phyloP scores from a whole-genome alignment of 148 eudicot species.

The Rhododendron ovatum region DNA sequence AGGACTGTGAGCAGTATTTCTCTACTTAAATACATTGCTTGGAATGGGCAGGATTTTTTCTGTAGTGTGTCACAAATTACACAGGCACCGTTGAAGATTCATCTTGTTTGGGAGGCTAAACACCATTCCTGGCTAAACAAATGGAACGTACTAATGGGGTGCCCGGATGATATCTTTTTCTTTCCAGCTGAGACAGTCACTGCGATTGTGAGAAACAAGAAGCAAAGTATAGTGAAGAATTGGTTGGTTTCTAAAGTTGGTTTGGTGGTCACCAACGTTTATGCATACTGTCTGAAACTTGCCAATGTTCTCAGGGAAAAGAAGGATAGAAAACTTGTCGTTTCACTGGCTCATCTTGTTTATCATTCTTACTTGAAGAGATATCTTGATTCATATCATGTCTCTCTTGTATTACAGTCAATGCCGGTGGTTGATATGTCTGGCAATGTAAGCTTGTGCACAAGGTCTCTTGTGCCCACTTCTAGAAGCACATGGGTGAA shows the following conservation, averaged over 20 bases:
- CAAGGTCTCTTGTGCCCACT: conserved; percentile 20
- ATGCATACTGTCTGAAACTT: conserved; percentile 17
- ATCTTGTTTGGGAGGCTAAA: conserved; percentile 1
- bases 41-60: background rate
- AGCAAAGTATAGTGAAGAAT: background rate
- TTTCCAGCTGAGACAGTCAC: conserved; percentile 14
- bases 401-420: background rate
- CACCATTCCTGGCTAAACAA: conserved; percentile 37
- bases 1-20: background rate
- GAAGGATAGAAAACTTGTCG: conserved; percentile 3
- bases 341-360: conserved; percentile 32
- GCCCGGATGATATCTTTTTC: conserved; percentile 22
- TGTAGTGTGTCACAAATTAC: conserved; percentile 7
- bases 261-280: conserved; percentile 4
- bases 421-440: conserved; percentile 31
- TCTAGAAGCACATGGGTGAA: conserved; percentile 30
- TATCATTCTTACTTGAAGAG: conserved; percentile 23
- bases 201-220: conserved; percentile 6
- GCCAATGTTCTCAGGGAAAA: background rate
- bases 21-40: conserved; percentile 1
- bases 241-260: conserved; percentile 17
- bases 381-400: background rate
- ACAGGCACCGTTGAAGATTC: background rate
- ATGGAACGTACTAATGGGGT: conserved; percentile 31
- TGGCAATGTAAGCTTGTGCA: conserved; percentile 8